Conservation (phyloP, 192 early-diverging fungal species). For the Thamnidium elegans region DNA sequence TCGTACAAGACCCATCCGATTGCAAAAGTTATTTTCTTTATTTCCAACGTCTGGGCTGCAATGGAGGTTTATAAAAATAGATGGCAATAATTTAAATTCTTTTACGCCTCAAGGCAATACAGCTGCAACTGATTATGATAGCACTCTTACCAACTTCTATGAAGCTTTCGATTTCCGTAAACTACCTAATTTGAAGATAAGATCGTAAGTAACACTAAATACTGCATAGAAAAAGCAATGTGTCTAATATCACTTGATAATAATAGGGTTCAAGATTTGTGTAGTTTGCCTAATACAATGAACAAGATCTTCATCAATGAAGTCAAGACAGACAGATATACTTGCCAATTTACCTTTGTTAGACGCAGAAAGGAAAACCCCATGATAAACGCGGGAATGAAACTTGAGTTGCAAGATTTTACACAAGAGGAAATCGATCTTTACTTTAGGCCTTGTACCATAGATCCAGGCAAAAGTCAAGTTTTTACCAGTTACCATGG, state of each 20-base stretch:
- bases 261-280: not conserved
- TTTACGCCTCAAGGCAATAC: not conserved
- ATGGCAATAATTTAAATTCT: not conserved
- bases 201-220: not conserved
- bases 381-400: too few species aligned
- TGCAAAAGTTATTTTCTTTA: too few species aligned
- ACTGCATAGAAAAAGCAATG: not conserved
- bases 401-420: not conserved
- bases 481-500: not conserved
- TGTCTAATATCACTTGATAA: not conserved
- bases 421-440: not conserved
- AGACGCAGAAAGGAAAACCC: not conserved
- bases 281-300: not conserved
- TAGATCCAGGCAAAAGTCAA: not conserved
- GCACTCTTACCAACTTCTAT: not conserved
- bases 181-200: not conserved
- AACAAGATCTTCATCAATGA: not conserved
- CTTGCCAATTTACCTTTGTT: not conserved
- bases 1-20: too few species aligned
- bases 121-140: not conserved
- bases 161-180: not conserved
- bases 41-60: too few species aligned
- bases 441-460: not conserved
- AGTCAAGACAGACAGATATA: not conserved
- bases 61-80: too few species aligned